Evolutionary conservation across 495 filamentous ascomycete genomes (phyloP).

Genomic region (Xylaria cubensis): DNA sequence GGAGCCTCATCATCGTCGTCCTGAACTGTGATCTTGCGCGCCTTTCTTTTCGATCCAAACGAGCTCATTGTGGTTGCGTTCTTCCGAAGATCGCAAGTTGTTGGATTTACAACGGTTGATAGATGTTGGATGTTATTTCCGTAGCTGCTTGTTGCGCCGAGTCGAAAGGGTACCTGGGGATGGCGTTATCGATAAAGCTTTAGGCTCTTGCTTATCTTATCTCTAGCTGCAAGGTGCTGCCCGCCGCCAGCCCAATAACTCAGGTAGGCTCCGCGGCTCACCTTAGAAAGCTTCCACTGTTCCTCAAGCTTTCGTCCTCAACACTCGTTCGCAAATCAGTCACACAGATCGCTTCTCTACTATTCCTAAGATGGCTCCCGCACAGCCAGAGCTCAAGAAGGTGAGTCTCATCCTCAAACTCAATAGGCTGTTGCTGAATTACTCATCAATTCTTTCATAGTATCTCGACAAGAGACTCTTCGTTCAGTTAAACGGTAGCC

Average conservation of each 20-base stretch:
- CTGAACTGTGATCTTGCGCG: constrained; percentile 73
- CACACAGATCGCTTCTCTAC: constrained; percentile 21
- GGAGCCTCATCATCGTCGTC: constrained; percentile 63
- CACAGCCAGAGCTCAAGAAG: constrained; percentile 98
- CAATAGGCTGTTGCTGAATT: constrained; percentile 15
- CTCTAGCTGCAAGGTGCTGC: not conserved
- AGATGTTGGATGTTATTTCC: not conserved
- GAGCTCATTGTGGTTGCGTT: constrained; percentile 62
- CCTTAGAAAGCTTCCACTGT: constrained; percentile 17
- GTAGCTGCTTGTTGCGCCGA: not conserved
- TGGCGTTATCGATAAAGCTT: constrained; percentile 21
- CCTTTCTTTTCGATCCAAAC: constrained; percentile 72
- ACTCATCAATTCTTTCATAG: constrained; percentile 53
- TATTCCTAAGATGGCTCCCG: constrained; percentile 85
- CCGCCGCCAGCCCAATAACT: constrained; percentile 6
- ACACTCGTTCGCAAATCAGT: constrained; percentile 9
- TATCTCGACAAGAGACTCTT: constrained; percentile 99
- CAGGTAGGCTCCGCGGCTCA: constrained; percentile 7
- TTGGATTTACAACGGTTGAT: not conserved
- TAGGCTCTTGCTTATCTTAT: constrained; percentile 21
- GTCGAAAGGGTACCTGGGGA: not conserved
- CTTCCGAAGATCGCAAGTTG: not conserved
- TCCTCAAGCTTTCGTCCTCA: constrained; percentile 13
- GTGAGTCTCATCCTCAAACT: constrained; percentile 51
- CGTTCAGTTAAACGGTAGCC: constrained; percentile 95